phyloP scores from a whole-genome alignment of 2,329 filamentous ascomycete genomes.

The Diaporthe longicolla region DNA sequence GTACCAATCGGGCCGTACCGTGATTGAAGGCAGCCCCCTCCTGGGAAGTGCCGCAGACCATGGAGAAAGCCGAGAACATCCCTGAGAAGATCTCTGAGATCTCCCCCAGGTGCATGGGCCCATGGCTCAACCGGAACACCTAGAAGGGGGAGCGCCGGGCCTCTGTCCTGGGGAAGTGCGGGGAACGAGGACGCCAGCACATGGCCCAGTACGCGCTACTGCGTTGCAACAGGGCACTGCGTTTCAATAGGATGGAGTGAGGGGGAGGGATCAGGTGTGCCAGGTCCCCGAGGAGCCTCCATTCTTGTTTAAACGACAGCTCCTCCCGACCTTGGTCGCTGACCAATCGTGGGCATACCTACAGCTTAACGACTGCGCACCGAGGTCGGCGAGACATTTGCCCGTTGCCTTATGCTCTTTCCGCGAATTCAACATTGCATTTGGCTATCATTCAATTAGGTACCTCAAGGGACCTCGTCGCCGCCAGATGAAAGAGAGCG shows the following conservation, averaged over 20 bases:
- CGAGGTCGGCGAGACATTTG: neutral
- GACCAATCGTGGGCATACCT: too few species aligned
- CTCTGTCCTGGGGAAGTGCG: slow-evolving; percentile 8
- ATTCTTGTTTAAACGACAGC: slow-evolving; percentile 18
- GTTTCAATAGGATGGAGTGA: slow-evolving; percentile 8
- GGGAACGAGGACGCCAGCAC: slow-evolving; percentile 25
- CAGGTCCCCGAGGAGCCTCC: slow-evolving; percentile 14
- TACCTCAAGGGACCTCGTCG: neutral
- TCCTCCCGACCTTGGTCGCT: neutral
- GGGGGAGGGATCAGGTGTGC: neutral
- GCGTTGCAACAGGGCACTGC: slow-evolving; percentile 5
- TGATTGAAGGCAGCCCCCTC: neutral
- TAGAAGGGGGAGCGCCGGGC: neutral
- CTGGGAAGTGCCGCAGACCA: neutral
- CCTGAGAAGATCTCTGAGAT: neutral
- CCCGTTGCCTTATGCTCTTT: neutral
- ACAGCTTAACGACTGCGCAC: neutral
- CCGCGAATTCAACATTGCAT: neutral
- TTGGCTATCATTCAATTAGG: slow-evolving; percentile 8
- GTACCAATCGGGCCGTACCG: neutral
- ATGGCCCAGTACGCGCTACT: slow-evolving; percentile 2
- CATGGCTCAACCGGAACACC: neutral
- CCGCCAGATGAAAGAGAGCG: neutral
- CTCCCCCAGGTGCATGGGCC: neutral
- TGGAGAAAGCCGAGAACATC: neutral